Base-by-base conservation (phyloP, 148 eudicot genomes). In the Chenopodium quinoa region DNA sequence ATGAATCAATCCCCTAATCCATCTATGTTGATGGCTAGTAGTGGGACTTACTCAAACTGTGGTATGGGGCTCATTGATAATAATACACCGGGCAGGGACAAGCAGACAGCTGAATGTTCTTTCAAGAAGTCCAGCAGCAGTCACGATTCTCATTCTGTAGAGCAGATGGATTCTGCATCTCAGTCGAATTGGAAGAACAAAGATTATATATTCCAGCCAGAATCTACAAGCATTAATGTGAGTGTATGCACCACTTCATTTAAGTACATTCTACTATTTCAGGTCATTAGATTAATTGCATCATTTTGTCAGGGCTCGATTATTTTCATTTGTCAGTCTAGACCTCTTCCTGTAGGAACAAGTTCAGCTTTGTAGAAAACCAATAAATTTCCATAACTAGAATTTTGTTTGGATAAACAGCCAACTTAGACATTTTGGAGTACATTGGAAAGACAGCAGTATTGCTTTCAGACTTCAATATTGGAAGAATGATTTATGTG, bases 121-220 rank as follows among this genome's bases (percentile, higher is more conserved):
- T 74, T 91, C 73, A 90, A 89, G 83, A 91, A 90, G 75, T 76
- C 84, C 37, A 86, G 87, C 62, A 90, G 93, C 84, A 88, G 95
- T 81, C 62, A 85, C 68, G 89, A 71, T 62, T 88, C 94, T 62
- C 92, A 89, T 82, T 88, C 93, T 5, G 88, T 85, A 6, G 92
- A 90, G 65, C 91, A 84, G 76, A 76, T 67, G 14, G 91, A 91
- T 73, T 82, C 86, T 76, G 88, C 89, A 20, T 88, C 87, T 0
- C 90, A 88, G 50, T 86, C 91, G 20, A 86, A 86, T 71, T 83
- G 71, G 16, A 91, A 84, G 78, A 58, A 23, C 48, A 80, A 32
- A 20, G 84, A 88, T 29, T 86, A 88, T 34, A 48, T 71, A 29
- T 58, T 75, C 7, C 60, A 77, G 46, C 63, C 62, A 27, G 4